Evolutionary conservation across 495 filamentous ascomycete species (phyloP).

Genomic region (Talaromyces stipitatus): DNA sequence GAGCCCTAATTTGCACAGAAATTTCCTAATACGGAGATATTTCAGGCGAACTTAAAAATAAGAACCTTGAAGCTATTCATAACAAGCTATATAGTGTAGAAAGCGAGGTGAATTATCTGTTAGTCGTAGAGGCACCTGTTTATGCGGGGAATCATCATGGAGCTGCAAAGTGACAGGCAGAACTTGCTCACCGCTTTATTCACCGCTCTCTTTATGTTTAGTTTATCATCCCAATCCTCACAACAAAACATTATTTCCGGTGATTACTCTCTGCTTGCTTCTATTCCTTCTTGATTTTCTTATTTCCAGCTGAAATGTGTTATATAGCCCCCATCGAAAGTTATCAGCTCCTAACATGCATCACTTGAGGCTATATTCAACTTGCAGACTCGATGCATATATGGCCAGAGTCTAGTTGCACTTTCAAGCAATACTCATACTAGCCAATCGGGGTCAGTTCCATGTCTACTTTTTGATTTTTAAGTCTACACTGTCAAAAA

Average conservation of each 20-base stretch:
- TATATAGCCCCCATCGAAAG: too few relatives aligned
- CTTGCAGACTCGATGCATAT: too few relatives aligned
- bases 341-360: too few relatives aligned
- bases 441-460: too few relatives aligned
- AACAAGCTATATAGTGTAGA: background rate
- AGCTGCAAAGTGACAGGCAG: background rate
- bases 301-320: too few relatives aligned
- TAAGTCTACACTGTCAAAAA: background rate
- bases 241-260: background rate
- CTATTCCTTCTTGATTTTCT: background rate
- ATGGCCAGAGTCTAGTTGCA: too few relatives aligned
- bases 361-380: too few relatives aligned
- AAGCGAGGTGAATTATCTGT: background rate
- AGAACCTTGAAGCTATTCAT: background rate
- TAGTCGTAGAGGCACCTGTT: background rate
- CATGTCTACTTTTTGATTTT: background rate
- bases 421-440: too few relatives aligned
- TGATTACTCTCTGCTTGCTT: background rate
- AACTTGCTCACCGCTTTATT: background rate
- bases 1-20: background rate
- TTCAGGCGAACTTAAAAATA: too few relatives aligned
- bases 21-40: background rate
- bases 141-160: background rate
- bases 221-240: background rate
- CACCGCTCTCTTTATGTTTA: background rate